Evolutionary conservation across 2,329 filamentous ascomycete species (phyloP).

Genomic region (Fulvia fulva): DNA sequence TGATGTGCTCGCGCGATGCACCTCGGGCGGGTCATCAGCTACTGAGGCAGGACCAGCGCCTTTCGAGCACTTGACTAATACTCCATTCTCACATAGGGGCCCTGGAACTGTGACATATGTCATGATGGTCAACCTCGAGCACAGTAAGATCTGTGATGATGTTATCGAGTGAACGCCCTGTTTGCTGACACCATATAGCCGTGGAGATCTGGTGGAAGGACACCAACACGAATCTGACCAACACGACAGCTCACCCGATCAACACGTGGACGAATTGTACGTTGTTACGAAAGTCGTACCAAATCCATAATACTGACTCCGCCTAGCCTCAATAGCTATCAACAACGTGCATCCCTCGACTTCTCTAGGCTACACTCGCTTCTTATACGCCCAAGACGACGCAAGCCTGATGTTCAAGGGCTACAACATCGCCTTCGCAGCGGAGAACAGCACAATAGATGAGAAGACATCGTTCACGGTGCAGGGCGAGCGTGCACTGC

Average conservation of each 20-base stretch:
- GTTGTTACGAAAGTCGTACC: constrained; percentile 6
- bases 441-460: constrained; percentile 38
- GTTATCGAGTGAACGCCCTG: not conserved
- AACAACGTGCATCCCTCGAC: constrained; percentile 37
- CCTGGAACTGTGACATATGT: constrained; percentile 37
- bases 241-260: constrained; percentile 36
- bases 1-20: too few species aligned
- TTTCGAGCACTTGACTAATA: not conserved
- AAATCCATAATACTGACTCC: not conserved
- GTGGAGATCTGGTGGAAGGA: constrained; percentile 46
- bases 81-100: not conserved
- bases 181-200: not conserved
- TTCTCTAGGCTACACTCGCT: constrained; percentile 41
- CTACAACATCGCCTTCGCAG: constrained; percentile 37
- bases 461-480: constrained; percentile 34
- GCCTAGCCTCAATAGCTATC: constrained; percentile 28
- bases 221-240: constrained; percentile 33
- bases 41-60: too few species aligned
- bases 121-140: constrained; percentile 41
- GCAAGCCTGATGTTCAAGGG: constrained; percentile 36
- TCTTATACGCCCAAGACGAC: constrained; percentile 40
- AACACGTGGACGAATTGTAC: constrained; percentile 36
- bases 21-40: too few species aligned
- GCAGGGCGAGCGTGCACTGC: constrained; percentile 33
- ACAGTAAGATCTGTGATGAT: constrained; percentile 13